Evolutionary conservation across 140 eudicot genomes (phyloP), one percentile per base, ranked within the genome.

Genomic region (Cichorium intybus): DNA sequence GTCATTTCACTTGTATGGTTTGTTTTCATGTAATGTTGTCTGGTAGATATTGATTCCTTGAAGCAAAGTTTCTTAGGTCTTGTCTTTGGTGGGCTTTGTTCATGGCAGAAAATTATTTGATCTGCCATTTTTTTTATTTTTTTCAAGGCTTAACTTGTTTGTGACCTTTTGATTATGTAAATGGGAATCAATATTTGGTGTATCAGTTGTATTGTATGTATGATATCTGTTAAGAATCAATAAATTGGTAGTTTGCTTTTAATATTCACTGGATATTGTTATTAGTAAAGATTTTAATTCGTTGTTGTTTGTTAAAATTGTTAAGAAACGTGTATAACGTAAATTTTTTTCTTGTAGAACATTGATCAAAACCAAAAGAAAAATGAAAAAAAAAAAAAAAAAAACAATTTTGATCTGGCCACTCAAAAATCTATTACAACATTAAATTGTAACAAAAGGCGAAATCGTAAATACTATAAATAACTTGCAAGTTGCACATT

Each of bases 41-140:
- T 58, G 60, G 80, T 41, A 7, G 39, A 60, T 72, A 11, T 75
- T 56, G 66, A 62, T 59, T 75, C 51, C 71, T 20, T 11, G 52
- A 56, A 64, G 24, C 58, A 43, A 14, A 58, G 55, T 55, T 56
- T 80, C 16, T 65, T 62, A 43, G 56, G 26, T 74, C 75, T 81
- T 81, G 84, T 75, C 62, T 65, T 73, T 62, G 51, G 22, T 61
- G 85, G 71, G 90, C 80, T 73, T 75, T 82, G 91, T 87, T 75
- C 64, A 46, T 63, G 65, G 72, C 79, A 72, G 71, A 34, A 15
- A 47, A 11, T 41, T 41, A 23, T 73, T 24, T 34, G 34, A 28
- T 52, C 26, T 78, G 90, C 78, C 78, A 78, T 69, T 82, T 75
- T 79, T 62, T 74, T 47, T 27, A 82, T 43, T 80, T 77, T 84